A percentile compares a stretch with the other conserved stretches of the same genome.
These are phyloP conservation scores for Candida ficus DNA, from an alignment of 805 yeast genomes.

Conservation along the genomic window DNA sequence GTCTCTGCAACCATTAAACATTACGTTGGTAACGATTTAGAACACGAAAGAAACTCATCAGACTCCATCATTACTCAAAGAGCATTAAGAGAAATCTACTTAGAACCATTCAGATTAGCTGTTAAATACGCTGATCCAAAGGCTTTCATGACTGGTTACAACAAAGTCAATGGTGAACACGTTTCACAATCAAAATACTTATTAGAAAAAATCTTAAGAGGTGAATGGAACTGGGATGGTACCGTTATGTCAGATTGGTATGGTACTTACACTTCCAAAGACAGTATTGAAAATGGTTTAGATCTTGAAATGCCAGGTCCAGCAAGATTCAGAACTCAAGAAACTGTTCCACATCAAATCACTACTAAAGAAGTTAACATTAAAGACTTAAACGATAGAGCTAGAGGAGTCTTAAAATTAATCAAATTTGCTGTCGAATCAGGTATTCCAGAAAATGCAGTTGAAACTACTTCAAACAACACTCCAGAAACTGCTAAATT, in stretches of 20 bases:
- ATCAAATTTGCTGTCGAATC: constrained; percentile 40
- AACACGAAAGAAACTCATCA: constrained; percentile 45
- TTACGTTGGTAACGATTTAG: constrained; percentile 59
- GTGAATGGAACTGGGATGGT: constrained; percentile 57
- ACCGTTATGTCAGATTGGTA: constrained; percentile 60
- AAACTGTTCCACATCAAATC: constrained; percentile 38
- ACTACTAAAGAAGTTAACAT: constrained; percentile 33
- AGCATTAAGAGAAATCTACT: constrained; percentile 60
- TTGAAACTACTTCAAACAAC: constrained; percentile 31
- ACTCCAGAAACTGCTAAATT: constrained; percentile 41
- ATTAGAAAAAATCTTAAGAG: constrained; percentile 41
- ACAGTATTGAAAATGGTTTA: constrained; percentile 48
- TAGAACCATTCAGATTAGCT: constrained; percentile 60
- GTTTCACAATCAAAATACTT: constrained; percentile 41
- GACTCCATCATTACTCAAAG: constrained; percentile 49
- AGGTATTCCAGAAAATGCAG: constrained; percentile 28
- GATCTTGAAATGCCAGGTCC: constrained; percentile 70
- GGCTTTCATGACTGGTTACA: constrained; percentile 58
- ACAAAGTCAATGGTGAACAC: constrained; percentile 58
- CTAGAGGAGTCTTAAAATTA: constrained; percentile 41
- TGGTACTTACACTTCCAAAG: constrained; percentile 46
- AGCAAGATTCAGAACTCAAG: constrained; percentile 37
- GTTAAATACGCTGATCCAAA: constrained; percentile 46
- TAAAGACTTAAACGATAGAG: constrained; percentile 44
- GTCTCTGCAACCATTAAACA: constrained; percentile 58